Evolutionary conservation across 352 stramenopile genomes (phyloP), one percentile per base, ranked within the genome.

Genomic region (Phytophthora niederhauseri): DNA sequence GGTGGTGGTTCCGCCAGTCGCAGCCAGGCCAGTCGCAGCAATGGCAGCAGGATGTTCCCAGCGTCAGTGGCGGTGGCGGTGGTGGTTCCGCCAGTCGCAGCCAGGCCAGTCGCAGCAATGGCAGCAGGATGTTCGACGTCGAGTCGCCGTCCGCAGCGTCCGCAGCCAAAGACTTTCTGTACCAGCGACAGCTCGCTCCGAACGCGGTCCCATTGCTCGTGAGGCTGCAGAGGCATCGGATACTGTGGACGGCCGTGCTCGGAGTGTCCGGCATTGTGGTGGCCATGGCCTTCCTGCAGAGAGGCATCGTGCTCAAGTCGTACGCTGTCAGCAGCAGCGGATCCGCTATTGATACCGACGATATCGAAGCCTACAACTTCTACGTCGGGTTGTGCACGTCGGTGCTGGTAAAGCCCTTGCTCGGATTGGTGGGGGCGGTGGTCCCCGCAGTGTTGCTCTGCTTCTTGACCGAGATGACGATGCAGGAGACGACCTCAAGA

Each of bases 391-490:
- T 76, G 4, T 55, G 73, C 24, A 74, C 70, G 3, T 68, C 81
- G 5, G 30, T 90, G 0, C 8, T 77, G 11, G 66, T 85, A 1
- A 83, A 78, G 57, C 83, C 85, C 49, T 68, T 93, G 51, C 51
- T 91, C 2, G 46, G 63, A 24, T 31, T 91, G n/a, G 66, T 86
- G 2, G 66, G 75, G 15, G 72, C 81, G 4, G 75, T 91, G 1
- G 64, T 87, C 9, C 85, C 85, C 5, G n/a, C n/a, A n/a, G 74
- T 82, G 28, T 45, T 90, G 36, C 73, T 90, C 28, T 85, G 78
- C 58, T 89, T 92, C 53, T 61, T 77, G 28, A 92, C 85, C 9
- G 60, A 73, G 41, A 67, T 66, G 46, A 73, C 75, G 15, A 90
- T 93, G 85, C 65, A 73, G 41, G 76, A 84, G 36, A 73, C 66